Conservation (phyloP, 305 asterid species). For the Andrographis paniculata region DNA sequence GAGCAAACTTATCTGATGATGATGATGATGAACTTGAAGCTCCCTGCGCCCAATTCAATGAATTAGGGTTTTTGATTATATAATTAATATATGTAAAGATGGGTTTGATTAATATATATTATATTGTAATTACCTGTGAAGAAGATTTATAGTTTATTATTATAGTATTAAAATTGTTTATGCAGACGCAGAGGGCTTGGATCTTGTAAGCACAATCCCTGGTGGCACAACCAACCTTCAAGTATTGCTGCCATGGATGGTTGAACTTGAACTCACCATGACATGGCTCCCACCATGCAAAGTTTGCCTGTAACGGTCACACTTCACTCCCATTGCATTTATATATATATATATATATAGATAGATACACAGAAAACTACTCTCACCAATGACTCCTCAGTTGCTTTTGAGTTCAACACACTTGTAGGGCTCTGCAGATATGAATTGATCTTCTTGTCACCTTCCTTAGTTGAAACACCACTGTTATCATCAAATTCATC, state of each 20-base stretch:
- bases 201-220: constrained; percentile 60
- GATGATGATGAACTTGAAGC: no score
- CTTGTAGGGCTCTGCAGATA: constrained; percentile 29
- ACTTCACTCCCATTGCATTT: background rate
- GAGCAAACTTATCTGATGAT: constrained; percentile 26
- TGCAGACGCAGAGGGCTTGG: constrained; percentile 37
- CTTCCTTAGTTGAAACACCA: constrained; percentile 13
- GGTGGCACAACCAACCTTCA: constrained; percentile 37
- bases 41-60: no score
- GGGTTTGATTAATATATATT: no score
- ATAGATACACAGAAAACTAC: no score
- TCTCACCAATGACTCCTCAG: constrained; percentile 51
- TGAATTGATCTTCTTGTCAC: constrained; percentile 20
- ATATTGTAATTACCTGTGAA: no score
- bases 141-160: no score
- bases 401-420: constrained; percentile 41
- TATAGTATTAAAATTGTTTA: constrained; percentile 10
- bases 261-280: constrained; percentile 40
- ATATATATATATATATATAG: no score
- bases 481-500: constrained; percentile 18
- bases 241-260: constrained; percentile 67
- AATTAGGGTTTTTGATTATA: background rate
- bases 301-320: constrained; percentile 38
- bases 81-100: background rate
- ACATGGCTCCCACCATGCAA: constrained; percentile 73